A percentile compares a stretch with the other conserved stretches of the same genome.
These are phyloP conservation scores for Aspergillus wentii DNA, from an alignment of 495 filamentous ascomycete genomes.

Conservation along the genomic window DNA sequence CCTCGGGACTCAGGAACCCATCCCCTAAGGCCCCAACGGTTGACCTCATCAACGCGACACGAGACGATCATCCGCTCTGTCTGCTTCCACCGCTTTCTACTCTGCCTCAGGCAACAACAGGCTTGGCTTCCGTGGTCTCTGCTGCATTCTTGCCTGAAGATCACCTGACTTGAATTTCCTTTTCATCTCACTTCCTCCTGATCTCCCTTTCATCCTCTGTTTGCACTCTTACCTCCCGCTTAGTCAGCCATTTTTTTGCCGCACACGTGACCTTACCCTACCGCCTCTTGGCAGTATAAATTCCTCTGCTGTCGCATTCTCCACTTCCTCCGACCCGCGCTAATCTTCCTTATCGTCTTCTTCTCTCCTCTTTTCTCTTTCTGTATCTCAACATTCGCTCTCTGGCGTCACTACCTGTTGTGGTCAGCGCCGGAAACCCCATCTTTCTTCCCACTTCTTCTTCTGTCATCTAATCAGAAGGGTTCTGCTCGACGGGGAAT, in stretches of 20 bases:
- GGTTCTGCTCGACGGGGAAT: conserved; percentile 16
- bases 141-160: conserved; percentile 4
- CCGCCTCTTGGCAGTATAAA: conserved; percentile 47
- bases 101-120: conserved; percentile 19
- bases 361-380: conserved; percentile 10
- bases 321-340: conserved; percentile 33
- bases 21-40: too few species aligned
- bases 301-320: conserved; percentile 42
- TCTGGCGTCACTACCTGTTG: conserved; percentile 4
- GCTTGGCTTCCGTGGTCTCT: conserved; percentile 9
- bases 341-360: too few species aligned
- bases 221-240: conserved; percentile 13
- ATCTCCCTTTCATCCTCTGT: conserved; percentile 9
- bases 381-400: conserved; percentile 3
- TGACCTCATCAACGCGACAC: too few species aligned
- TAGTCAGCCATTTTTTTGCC: conserved; percentile 21
- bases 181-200: conserved; percentile 10
- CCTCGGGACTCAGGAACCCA: background rate
- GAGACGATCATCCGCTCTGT: conserved; percentile 4
- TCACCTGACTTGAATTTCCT: conserved; percentile 14
- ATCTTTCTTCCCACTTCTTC: conserved; percentile 12
- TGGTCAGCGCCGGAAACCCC: conserved; percentile 12
- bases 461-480: conserved; percentile 24
- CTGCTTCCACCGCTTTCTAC: conserved; percentile 2
- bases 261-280: conserved; percentile 34